Conservation (phyloP, 2,329 filamentous ascomycete genomes). For the Paramyrothecium sp. region DNA sequence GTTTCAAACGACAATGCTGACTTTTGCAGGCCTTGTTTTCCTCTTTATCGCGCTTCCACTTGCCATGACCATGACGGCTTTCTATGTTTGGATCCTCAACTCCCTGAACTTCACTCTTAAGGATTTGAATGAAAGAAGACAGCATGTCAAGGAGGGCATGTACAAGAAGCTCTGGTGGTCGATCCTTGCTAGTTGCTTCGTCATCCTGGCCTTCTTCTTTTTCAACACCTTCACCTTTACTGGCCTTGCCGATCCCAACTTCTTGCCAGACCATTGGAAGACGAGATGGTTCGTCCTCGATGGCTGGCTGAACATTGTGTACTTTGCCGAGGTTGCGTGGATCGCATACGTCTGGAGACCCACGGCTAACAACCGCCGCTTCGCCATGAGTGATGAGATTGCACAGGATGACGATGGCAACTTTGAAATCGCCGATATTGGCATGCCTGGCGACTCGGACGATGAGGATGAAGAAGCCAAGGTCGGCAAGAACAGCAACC, state of each 20-base stretch:
- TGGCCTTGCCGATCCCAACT: conserved; percentile 78
- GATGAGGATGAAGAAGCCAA: conserved; percentile 53
- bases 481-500: conserved; percentile 32
- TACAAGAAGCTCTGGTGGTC: conserved; percentile 99
- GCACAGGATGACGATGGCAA: conserved; percentile 95
- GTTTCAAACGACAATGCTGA: conserved; percentile 15
- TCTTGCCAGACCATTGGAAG: conserved; percentile 96
- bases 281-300: conserved; percentile 96
- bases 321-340: conserved; percentile 89
- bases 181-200: conserved; percentile 85
- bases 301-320: conserved; percentile 95
- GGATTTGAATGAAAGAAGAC: conserved; percentile 90
- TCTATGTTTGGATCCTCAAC: conserved; percentile 98
- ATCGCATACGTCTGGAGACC: conserved; percentile 96
- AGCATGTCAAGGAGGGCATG: conserved; percentile 91
- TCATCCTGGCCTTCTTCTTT: conserved; percentile 98
- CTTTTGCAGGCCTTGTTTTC: conserved; percentile 69
- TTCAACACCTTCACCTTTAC: conserved; percentile 96
- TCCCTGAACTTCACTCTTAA: conserved; percentile 94
- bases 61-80: conserved; percentile 87
- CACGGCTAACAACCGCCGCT: conserved; percentile 92
- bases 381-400: conserved; percentile 98
- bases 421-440: conserved; percentile 93
- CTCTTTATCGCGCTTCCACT: conserved; percentile 91
- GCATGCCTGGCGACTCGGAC: conserved; percentile 66